Base-by-base conservation (phyloP, 495 filamentous ascomycete species). In the Thozetella sp. region DNA sequence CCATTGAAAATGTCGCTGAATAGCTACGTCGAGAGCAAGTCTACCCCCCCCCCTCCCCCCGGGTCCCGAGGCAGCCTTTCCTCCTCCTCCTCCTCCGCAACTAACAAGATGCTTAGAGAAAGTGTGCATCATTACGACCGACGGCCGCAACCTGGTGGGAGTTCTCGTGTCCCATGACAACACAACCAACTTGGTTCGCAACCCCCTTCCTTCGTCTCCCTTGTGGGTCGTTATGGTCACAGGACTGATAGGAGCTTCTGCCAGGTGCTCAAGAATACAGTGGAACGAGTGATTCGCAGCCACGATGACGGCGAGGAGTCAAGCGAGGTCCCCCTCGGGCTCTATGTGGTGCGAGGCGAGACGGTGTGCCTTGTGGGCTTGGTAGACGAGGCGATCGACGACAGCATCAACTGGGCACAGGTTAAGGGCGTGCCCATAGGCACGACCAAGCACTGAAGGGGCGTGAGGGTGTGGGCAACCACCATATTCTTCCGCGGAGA, bases 301-400 rank as follows among this genome's bases (percentile, higher is more conserved):
- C 81, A 83, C 46, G 93, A 97, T 58, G 92, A 96, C 64, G 82
- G 83, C 40, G 92, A 96, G 61, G 84, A 88, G 0, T 96, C 91
- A 58, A 84, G 86, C 30, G 86, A 96, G 71, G 87, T 93, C 25
- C 85, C 88, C 24, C 88, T 97, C 68, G 95, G 95, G 0, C 76
- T 98, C 15, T 98, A 99, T 67, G 74, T 99, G 48, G 90, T 99
- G 55, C 87, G 96, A 60, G 95, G 95, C 19, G 96, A 98, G 65
- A 97, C 93, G 70, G 95, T 99, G 53, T 93, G 90, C n/a, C 74
- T 95, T 17, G 92, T 93, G 45, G 95, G 95, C 4, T 80, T 95
- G 50, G 87, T 99, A 17, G 92, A 98, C 73, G 94, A 96, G 71
- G 82, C 90, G 60, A 79, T 97, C 48, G 95, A 98, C 74, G 79